A percentile compares a stretch with the other conserved stretches of the same genome.
Evolutionary conservation across 805 yeast species (phyloP).

Genomic region (Saccharomyces jurei): DNA sequence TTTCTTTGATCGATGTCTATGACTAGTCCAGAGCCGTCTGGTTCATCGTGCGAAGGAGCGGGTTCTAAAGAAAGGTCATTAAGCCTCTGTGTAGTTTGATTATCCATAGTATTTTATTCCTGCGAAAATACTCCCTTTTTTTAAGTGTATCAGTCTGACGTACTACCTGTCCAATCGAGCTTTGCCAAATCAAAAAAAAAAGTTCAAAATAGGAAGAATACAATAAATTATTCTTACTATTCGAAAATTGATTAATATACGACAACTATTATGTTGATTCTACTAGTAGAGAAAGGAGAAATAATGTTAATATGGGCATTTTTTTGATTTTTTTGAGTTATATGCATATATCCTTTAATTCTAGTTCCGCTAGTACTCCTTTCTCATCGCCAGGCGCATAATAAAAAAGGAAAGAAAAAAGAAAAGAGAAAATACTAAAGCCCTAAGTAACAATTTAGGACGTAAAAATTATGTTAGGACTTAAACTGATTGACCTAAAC

Average conservation of each 20-base stretch:
- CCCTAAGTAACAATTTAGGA: neutral
- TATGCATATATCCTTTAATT: neutral
- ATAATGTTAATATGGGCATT: neutral
- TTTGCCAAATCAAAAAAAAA: neutral
- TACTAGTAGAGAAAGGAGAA: neutral
- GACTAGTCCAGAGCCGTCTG: slow-evolving; percentile 12
- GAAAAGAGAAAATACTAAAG: neutral
- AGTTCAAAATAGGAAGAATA: neutral
- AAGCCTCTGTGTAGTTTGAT: neutral
- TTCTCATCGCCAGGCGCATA: neutral
- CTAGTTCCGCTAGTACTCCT: neutral
- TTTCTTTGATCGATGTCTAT: slow-evolving; percentile 6
- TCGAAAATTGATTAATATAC: neutral
- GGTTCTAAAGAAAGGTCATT: slow-evolving; percentile 22
- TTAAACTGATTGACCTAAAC: neutral
- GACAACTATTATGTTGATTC: neutral
- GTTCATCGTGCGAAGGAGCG: slow-evolving; percentile 22
- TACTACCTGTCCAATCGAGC: neutral
- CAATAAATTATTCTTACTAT: neutral
- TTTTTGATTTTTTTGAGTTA: neutral
- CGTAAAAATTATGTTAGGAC: neutral
- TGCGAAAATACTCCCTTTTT: slow-evolving; percentile 6
- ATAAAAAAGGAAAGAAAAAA: neutral
- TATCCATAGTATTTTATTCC: slow-evolving; percentile 3
- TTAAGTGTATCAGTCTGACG: neutral